Base-by-base conservation (phyloP, 2,329 filamentous ascomycete species). In the Penicillium sp. region DNA sequence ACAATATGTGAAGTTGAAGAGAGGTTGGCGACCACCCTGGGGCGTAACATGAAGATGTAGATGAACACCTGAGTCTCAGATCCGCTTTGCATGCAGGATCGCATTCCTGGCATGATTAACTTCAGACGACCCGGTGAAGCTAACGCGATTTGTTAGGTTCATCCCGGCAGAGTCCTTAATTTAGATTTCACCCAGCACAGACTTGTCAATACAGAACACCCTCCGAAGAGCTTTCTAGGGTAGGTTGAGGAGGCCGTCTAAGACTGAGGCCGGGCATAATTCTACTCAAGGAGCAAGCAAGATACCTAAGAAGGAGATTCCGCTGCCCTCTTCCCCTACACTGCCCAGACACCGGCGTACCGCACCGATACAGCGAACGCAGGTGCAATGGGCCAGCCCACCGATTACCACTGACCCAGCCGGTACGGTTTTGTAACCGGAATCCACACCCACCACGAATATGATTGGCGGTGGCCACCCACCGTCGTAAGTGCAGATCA, bases 401-500 rank as follows among this genome's bases (percentile, higher is more conserved):
- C 39, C 6, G 39, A 28, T 28, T 28, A 10, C 5, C 24, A 28
- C 5, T 28, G 24, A 28, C 19, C 23, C 7, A 43, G 10, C 18
- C 9, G 10, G 48, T 56, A 57, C 26, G 13, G 53, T 56, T 33
- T 19, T 28, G 51, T 48, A 54, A 59, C 48, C 48, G 53, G 51
- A 58, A 43, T 33, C 45, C 45, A 59, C 51, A 42, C 37, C 37
- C 37, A 21, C 10, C 2, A 8, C 0, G 3, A n/a, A 14, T 3
- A 21, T 46, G 51, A 61, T 59, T 59, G 56, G 56, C 26, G 10
- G 4, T 18, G 5, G 1, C 5, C 6, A 24, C 42, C 11, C 40
- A 48, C 40, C 40, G 51, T 52, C 54, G 48, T 52, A 57, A 42
- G 44, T 46, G 60, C 53, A 59, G 62, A 65, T 65, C 62, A 62